These are phyloP conservation scores for Plantago major DNA, from an alignment of 257 asterid genomes.

Conservation along the genomic window DNA sequence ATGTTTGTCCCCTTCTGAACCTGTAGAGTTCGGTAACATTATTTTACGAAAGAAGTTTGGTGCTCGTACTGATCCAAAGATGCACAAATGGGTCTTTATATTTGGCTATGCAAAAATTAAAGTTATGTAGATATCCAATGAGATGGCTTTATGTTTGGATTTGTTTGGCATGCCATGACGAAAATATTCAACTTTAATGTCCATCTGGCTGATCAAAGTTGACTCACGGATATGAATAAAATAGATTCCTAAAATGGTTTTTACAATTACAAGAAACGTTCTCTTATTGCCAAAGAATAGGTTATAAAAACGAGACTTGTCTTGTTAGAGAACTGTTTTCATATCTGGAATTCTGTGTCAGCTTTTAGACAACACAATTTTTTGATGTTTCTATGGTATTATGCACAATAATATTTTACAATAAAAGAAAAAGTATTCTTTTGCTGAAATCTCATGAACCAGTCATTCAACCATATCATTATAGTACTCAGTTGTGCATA, in stretches of 20 bases:
- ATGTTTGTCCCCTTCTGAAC: not conserved
- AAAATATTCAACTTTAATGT: not conserved
- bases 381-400: no score
- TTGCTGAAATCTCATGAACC: constrained; percentile 16
- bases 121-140: not conserved
- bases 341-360: no score
- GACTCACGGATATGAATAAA: not conserved
- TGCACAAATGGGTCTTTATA: not conserved
- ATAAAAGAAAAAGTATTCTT: constrained; percentile 2
- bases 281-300: no score
- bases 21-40: not conserved
- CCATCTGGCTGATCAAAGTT: not conserved
- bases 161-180: not conserved
- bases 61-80: not conserved
- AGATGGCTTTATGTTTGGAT: not conserved
- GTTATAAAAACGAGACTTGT: no score
- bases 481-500: constrained; percentile 4
- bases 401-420: no score
- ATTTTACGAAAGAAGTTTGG: not conserved
- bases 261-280: no score
- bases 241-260: not conserved
- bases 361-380: no score
- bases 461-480: constrained; percentile 7
- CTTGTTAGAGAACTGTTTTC: no score
- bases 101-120: not conserved